Conservation (phyloP, 1,284 basidiomycete genomes). For the Puccinia novopanici region DNA sequence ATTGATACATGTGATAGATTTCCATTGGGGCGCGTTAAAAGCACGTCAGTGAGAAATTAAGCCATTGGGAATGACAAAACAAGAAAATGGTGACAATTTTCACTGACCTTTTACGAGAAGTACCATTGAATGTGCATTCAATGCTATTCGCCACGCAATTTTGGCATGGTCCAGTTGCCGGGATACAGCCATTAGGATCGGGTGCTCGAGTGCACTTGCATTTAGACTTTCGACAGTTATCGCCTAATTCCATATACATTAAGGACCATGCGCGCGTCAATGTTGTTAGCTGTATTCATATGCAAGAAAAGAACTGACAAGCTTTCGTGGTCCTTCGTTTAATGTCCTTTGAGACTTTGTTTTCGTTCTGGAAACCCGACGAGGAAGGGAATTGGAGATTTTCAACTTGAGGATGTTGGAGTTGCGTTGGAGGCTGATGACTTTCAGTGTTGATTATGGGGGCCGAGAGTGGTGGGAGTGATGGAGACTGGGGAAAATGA, state of each 20-base stretch:
- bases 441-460: not conserved
- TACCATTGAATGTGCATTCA: slow-evolving; percentile 43
- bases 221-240: slow-evolving; percentile 44
- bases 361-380: slow-evolving; percentile 11
- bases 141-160: slow-evolving; percentile 29
- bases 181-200: slow-evolving; percentile 31
- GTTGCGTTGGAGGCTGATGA: not conserved
- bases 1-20: not conserved
- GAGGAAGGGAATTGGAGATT: slow-evolving; percentile 7
- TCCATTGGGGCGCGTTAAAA: not conserved
- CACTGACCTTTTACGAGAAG: slow-evolving; percentile 40
- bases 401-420: not conserved
- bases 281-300: not conserved
- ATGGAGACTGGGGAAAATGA: not conserved
- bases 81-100: not conserved
- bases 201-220: slow-evolving; percentile 43
- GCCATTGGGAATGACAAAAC: not conserved
- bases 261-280: not conserved
- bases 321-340: slow-evolving; percentile 39
- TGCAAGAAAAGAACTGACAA: slow-evolving; percentile 19
- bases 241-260: slow-evolving; percentile 2
- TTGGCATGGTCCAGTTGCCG: slow-evolving; percentile 38
- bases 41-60: not conserved
- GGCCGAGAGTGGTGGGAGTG: slow-evolving; percentile 11
- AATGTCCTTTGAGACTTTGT: slow-evolving; percentile 28